These are phyloP conservation scores for Margaritispora aquatica DNA, from an alignment of 495 filamentous ascomycete species.

Conservation along the genomic window DNA sequence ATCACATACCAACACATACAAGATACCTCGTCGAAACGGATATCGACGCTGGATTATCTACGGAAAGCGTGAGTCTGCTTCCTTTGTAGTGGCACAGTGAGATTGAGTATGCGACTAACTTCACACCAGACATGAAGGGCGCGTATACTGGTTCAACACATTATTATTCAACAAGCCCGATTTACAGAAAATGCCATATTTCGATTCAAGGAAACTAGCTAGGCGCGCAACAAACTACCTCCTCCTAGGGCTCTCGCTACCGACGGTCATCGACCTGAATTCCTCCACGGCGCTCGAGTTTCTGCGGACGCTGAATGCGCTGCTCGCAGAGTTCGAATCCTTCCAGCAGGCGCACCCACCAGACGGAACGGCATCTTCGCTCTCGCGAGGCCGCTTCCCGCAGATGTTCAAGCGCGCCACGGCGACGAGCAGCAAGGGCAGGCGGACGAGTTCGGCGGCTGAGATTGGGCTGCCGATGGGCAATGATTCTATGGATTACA, in stretches of 20 bases:
- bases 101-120: too few relatives aligned
- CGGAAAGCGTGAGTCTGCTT: conserved; percentile 68
- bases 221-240: conserved; percentile 88
- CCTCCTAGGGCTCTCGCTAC: conserved; percentile 85
- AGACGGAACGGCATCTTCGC: conserved; percentile 61
- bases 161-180: conserved; percentile 83
- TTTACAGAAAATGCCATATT: conserved; percentile 75
- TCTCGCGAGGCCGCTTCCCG: conserved; percentile 71
- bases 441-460: conserved; percentile 62
- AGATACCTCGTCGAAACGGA: conserved; percentile 83
- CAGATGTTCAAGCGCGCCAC: conserved; percentile 83
- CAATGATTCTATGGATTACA: conserved; percentile 34
- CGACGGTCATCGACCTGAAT: conserved; percentile 81
- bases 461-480: conserved; percentile 59
- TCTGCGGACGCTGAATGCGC: conserved; percentile 75
- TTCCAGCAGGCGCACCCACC: conserved; percentile 82
- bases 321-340: conserved; percentile 86
- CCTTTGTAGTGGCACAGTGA: conserved; percentile 15
- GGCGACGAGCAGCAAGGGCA: conserved; percentile 54
- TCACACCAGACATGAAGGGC: conserved; percentile 72
- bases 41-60: conserved; percentile 92
- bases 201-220: conserved; percentile 73
- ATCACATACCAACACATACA: conserved; percentile 76
- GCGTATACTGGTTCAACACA: conserved; percentile 96
- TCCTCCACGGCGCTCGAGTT: conserved; percentile 72